Percentiles rank a stretch among this genome's conserved stretches.
phyloP scores from a whole-genome alignment of 2,329 filamentous ascomycete genomes.

The Pseudogymnoascus sp. region DNA sequence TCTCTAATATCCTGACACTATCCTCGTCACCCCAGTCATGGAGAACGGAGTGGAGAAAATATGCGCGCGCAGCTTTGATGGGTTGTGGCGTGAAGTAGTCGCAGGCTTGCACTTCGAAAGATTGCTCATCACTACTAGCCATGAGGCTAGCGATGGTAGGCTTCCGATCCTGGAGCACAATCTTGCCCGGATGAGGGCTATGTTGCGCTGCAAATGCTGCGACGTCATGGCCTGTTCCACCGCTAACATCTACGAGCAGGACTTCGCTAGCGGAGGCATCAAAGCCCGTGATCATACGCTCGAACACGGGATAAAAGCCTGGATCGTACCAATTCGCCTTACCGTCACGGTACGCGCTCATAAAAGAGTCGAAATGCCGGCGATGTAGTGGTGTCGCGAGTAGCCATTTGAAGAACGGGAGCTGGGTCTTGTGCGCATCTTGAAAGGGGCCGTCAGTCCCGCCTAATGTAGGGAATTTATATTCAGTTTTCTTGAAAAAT shows the following conservation, averaged over 20 bases:
- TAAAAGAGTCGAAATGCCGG: slow-evolving; percentile 29
- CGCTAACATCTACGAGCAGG: slow-evolving; percentile 24
- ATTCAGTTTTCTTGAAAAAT: slow-evolving; percentile 27
- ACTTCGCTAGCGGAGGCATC: slow-evolving; percentile 13
- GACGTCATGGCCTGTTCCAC: slow-evolving; percentile 14
- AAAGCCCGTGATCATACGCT: slow-evolving; percentile 14
- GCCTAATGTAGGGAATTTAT: slow-evolving; percentile 21
- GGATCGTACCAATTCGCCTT: slow-evolving; percentile 31
- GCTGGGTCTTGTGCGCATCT: slow-evolving; percentile 27
- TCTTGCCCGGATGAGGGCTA: too few species aligned
- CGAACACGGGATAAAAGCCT: slow-evolving; percentile 21
- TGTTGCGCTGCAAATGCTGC: too few species aligned
- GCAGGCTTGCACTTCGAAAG: slow-evolving; percentile 26
- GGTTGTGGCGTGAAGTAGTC: slow-evolving; percentile 33
- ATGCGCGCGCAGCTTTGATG: slow-evolving; percentile 28
- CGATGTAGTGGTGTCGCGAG: slow-evolving; percentile 29
- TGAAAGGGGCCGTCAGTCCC: slow-evolving; percentile 30
- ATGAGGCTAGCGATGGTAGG: slow-evolving; percentile 14
- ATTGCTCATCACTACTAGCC: slow-evolving; percentile 17
- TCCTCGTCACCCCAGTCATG: slow-evolving; percentile 26
- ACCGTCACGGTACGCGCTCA: slow-evolving; percentile 31
- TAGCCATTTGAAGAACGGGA: slow-evolving; percentile 32
- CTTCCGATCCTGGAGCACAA: not conserved
- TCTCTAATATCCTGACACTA: slow-evolving; percentile 13
- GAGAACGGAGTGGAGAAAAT: slow-evolving; percentile 25